Evolutionary conservation across 371 early-diverging fungal species (phyloP), one percentile per base, ranked within the genome.

Genomic region (Mucor circinelloides): DNA sequence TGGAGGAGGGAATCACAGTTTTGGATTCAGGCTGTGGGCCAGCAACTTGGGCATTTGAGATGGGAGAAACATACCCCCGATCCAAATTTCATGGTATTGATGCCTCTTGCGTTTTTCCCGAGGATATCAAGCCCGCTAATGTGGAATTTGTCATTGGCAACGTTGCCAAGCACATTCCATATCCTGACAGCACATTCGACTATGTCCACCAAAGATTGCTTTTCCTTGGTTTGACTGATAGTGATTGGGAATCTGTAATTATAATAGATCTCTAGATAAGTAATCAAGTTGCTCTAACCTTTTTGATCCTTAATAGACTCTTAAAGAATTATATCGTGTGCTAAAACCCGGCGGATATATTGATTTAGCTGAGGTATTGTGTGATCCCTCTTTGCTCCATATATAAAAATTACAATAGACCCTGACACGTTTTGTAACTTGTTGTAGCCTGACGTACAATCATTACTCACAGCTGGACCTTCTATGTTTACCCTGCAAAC

Each of bases 151-250:
- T 74, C 19, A 66, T 78, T 10, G 72, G 78, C 58, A 89, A 89
- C 61, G 76, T 89, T 58, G 74, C 84, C 13, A 82, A 87, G 27
- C 69, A 79, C 0, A 58, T 86, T 15, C 85, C 87, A 9, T 86
- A 79, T 67, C 80, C 83, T 3, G 83, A 85, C 56, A 73, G 84
- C 55, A 64, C 74, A 32, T 85, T 87, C 74, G 87, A 85, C 52
- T 87, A 78, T 69, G 74, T 87, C 40, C 81, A 86, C 67, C 83
- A 87, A 66, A 75, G 86, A 52, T 52, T 81, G 23, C 71, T 79
- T 23, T 36, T 76, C 17, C 57, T 79, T 25, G 77, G 75, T 6
- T 63, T 82, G 15, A 75, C 72, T 2, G 21, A 68, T 13, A 30
- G 32, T 3, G 71, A 79, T 52, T 82, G 82, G 79, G 48, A 42